These are phyloP conservation scores for Phytopythium litorale DNA, from an alignment of 352 stramenopile species.

Conservation along the genomic window DNA sequence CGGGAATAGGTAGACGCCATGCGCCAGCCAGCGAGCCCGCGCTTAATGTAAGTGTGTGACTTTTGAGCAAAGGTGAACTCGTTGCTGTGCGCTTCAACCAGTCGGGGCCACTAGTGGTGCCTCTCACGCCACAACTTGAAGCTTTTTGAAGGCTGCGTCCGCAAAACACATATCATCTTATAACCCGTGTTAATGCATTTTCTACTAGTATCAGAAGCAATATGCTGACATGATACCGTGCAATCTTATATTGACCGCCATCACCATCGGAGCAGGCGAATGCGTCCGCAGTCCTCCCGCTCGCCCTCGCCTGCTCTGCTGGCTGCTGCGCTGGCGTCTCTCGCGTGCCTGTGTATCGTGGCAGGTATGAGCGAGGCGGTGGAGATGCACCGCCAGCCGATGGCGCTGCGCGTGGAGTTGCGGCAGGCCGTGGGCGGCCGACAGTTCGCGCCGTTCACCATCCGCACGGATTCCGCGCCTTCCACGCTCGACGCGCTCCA, in stretches of 20 bases:
- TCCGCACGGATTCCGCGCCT: conserved; percentile 17
- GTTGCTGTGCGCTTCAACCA: background rate
- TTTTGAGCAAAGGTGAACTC: background rate
- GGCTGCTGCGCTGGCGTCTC: background rate
- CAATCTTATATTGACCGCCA: background rate
- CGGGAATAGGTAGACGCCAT: background rate
- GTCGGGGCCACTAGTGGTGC: background rate
- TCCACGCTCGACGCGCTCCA: conserved; percentile 18
- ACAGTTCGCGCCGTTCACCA: conserved; percentile 18
- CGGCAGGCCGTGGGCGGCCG: conserved; percentile 20
- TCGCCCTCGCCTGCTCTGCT: background rate
- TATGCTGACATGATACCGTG: background rate
- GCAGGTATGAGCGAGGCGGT: background rate
- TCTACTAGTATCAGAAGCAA: background rate
- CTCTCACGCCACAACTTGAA: background rate
- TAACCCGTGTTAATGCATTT: background rate
- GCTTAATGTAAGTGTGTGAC: background rate
- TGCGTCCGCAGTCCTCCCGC: background rate
- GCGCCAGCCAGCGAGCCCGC: background rate
- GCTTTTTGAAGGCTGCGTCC: background rate
- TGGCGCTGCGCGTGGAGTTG: conserved; percentile 34
- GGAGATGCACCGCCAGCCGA: background rate
- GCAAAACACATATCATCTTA: background rate
- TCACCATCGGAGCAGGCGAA: background rate
- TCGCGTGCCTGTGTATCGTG: background rate